Base-by-base conservation (phyloP, 768 basidiomycete species). In the Lentinula edodes region DNA sequence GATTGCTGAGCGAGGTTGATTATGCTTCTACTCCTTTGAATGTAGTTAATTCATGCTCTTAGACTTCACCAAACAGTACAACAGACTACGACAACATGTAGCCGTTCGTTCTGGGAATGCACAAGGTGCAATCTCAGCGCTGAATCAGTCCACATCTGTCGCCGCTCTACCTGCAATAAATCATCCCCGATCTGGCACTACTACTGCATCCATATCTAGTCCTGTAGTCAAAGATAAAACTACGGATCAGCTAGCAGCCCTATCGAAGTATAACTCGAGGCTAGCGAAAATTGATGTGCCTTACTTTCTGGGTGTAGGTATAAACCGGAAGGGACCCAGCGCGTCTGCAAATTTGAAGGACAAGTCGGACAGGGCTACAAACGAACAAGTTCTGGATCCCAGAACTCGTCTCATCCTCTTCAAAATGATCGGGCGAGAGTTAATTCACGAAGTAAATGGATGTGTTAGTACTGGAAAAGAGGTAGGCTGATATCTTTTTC, bases 1-100 rank as follows among this genome's bases (percentile, higher is more conserved):
- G 71, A 81, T 90, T 60, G 83, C 89, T 57, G 91, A 93, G 74
- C 76, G 89, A 82, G 89, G 93, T 88, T 66, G 20, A 12, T 23
- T 2, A n/a, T 46, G 80, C 69, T 32, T 52, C 12, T 48, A 16
- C 13, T 55, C 41, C 18, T 6, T 6, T 20, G n/a, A n/a, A 13
- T 18, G 5, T 2, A 38, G 0, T 35, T 15, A 42, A 39, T 51
- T 15, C 65, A 58, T 60, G 45, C 62, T 66, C 63, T 58, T 61
- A 97, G 97, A 99, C 76, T 98, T 99, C 68, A 98, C 97, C 38
- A 98, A 98, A 74, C 95, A 98, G 68, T 99, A 91, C 75, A 98
- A 98, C 75, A 89, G 97, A 23, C 79, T 98, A 35, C 80, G 90
- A 54, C 95, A 98, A 71, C 93, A 98, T 71, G 88, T 92, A 61